Conservation (phyloP, 768 basidiomycete species). For the Boletales sp. region DNA sequence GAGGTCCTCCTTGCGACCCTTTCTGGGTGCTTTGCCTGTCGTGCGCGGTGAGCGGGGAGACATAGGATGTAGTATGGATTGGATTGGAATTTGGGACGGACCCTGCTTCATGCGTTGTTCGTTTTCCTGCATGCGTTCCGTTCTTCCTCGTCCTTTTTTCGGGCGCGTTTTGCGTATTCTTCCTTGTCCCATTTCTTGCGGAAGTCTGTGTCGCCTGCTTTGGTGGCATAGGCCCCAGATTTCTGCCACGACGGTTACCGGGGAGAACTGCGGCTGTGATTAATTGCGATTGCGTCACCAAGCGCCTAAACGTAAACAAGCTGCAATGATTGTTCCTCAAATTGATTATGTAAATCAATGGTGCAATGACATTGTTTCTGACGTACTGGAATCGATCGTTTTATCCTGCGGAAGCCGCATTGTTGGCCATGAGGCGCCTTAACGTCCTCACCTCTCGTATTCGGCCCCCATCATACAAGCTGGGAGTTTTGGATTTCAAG, state of each 20-base stretch:
- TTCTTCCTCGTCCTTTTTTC: conserved; percentile 77
- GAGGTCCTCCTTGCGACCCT: conserved; percentile 62
- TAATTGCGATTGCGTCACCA: too few species aligned
- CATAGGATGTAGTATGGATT: too few species aligned
- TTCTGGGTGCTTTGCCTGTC: conserved; percentile 79
- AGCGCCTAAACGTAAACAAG: too few species aligned
- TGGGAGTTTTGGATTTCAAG: background rate
- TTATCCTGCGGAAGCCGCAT: conserved; percentile 12
- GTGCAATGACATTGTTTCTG: too few species aligned
- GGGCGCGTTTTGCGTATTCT: conserved; percentile 81
- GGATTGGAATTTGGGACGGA: too few species aligned
- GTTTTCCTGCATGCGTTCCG: conserved; percentile 82
- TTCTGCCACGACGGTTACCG: conserved; percentile 30
- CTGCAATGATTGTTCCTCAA: too few species aligned
- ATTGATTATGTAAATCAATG: too few species aligned
- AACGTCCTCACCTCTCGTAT: background rate
- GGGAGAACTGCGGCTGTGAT: too few species aligned
- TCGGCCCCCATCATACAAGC: conserved; percentile 4
- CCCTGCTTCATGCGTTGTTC: conserved; percentile 85
- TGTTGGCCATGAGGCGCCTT: conserved; percentile 23
- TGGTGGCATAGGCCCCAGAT: conserved; percentile 37
- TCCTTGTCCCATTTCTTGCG: conserved; percentile 95
- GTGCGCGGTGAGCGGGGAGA: background rate
- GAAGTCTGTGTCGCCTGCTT: conserved; percentile 65
- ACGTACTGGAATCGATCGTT: too few species aligned